Base-by-base conservation (phyloP, 2,329 filamentous ascomycete species). In the Fusarium verrucosum region DNA sequence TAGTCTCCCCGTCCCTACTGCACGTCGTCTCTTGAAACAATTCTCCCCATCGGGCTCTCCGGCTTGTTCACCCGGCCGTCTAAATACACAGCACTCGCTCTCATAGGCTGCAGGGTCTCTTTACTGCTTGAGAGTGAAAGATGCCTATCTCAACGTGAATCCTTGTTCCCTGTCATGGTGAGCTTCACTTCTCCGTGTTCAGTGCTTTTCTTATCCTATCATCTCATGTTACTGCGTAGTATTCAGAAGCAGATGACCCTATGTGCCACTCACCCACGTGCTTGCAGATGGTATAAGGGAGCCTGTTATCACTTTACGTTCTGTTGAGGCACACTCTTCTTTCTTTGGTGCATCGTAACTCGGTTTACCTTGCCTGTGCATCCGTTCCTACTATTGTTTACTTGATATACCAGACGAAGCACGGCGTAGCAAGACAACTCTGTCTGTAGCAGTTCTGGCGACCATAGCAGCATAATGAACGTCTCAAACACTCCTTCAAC, bases 401-500 rank as follows among this genome's bases (percentile, higher is more conserved):
- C 14, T 42, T 20, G 4, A 10, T 36, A 60, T 47, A 61, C 38
- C 22, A 61, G 26, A 10, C 25, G 19, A 33, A n/a, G n/a, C 17
- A 43, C 46, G 45, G 17, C 32, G 19, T 54, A 52, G 14, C 32
- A 41, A 45, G 20, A 36, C 30, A 10, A 22, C 20, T 22, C n/a
- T n/a, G 11, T 55, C 23, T 8, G 14, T 14, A 19, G 14, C 22
- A 13, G 3, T 26, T 53, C 10, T 45, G 14, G 6, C 26, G 45
- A 13, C n/a, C 13, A 17, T 4, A 4, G 20, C 26, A 22, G 8
- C 35, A 42, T n/a, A 10, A 71, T 71, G 69, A 66, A 68, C 20
- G 54, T 69, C 19, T 57, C 68, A 53, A 72, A 70, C 50, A 53
- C 60, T 6, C 67, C 69, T 58, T 79, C 79, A 23, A 84, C 82